A percentile compares a stretch with the other conserved stretches of the same genome.
phyloP scores from a whole-genome alignment of 1,284 basidiomycete genomes.

The Cronartium quercuum region DNA sequence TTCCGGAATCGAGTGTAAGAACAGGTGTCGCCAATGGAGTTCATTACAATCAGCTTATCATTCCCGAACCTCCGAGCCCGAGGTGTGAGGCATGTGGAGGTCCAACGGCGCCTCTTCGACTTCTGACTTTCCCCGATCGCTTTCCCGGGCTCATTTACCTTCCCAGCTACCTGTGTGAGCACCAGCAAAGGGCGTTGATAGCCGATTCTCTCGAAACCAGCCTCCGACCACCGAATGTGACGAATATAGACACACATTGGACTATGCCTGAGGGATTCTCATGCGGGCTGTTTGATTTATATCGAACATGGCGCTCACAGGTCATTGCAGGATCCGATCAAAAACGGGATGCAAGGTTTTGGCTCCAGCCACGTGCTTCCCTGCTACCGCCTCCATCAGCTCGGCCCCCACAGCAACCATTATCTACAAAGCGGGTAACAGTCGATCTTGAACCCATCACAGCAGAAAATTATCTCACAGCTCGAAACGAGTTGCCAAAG shows the following conservation, averaged over 20 bases:
- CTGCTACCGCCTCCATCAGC: background rate
- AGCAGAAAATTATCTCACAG: slow-evolving; percentile 12
- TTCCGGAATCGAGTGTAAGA: background rate
- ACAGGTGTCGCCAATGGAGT: background rate
- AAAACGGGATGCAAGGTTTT: background rate
- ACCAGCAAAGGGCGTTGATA: slow-evolving; percentile 11
- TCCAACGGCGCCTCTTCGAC: background rate
- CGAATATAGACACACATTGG: slow-evolving; percentile 29
- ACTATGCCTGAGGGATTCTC: background rate
- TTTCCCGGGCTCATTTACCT: slow-evolving; percentile 29
- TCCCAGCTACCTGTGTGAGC: slow-evolving; percentile 10
- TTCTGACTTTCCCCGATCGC: slow-evolving; percentile 8
- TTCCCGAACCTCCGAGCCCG: background rate
- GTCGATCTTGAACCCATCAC: slow-evolving; percentile 26
- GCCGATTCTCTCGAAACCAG: slow-evolving; percentile 13
- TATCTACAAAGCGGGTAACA: background rate
- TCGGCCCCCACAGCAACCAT: background rate
- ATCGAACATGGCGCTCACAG: slow-evolving; percentile 8
- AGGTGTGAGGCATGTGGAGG: slow-evolving; percentile 6
- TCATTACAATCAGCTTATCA: background rate
- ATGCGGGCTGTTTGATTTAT: slow-evolving; percentile 18
- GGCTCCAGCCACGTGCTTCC: background rate
- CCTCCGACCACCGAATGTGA: slow-evolving; percentile 14
- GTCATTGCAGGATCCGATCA: background rate
- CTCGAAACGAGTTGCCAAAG: slow-evolving; percentile 9